Evolutionary conservation across 306 rosid species (phyloP).

Genomic region (Pachyrhizus erosus): DNA sequence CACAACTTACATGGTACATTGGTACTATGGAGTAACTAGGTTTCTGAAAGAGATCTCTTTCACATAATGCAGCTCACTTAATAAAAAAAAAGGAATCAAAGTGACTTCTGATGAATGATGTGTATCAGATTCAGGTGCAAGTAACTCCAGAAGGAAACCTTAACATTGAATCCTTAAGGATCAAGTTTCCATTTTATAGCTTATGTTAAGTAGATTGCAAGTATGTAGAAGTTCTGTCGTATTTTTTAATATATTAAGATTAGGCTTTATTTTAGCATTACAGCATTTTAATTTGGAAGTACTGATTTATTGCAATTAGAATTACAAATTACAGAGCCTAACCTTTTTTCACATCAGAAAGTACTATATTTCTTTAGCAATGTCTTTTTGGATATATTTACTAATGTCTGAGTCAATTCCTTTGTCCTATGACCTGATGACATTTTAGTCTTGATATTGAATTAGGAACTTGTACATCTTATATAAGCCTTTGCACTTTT

Average conservation of each 20-base stretch:
- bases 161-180: constrained; percentile 25
- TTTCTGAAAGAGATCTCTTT: constrained; percentile 15
- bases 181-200: constrained; percentile 1
- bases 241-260: not conserved
- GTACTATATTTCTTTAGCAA: not conserved
- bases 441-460: constrained; percentile 16
- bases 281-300: constrained; percentile 1
- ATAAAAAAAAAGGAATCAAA: constrained; percentile 21
- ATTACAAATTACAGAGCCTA: constrained; percentile 1
- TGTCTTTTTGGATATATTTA: not conserved
- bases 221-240: not conserved
- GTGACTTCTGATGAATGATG: constrained; percentile 11
- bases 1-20: not conserved
- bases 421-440: not conserved
- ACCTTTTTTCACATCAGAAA: constrained; percentile 6
- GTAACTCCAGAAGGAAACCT: constrained; percentile 27
- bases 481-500: constrained; percentile 4
- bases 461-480: constrained; percentile 1
- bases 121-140: constrained; percentile 22
- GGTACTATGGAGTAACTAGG: constrained; percentile 6
- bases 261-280: constrained; percentile 16
- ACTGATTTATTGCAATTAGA: constrained; percentile 1
- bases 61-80: not conserved
- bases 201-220: constrained; percentile 20
- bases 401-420: not conserved